Base-by-base conservation (phyloP, 108 stramenopile genomes). In the Heterococcus sp. region DNA sequence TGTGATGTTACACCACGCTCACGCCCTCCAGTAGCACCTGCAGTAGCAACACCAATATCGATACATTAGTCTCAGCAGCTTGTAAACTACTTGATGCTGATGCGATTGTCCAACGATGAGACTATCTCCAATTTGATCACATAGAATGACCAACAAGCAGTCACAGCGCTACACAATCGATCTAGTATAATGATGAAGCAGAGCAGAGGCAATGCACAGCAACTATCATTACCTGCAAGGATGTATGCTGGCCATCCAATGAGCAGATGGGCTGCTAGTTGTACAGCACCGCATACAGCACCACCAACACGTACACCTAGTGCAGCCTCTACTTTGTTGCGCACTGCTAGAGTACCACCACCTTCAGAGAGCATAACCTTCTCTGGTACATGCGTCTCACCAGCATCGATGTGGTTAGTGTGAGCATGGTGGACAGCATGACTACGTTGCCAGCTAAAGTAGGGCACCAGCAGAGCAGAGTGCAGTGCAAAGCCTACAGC, bases 351-450 rank as follows among this genome's bases (percentile, higher is more conserved):
- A 3, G 71, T n/a, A 29, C 78, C 78, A 3, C 46, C 46, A 21
- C 69, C 78, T 37, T 72, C 31, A 26, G 31, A 37, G 46, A 8
- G 46, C 14, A 14, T 8, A 28, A 34, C 74, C 58, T 65, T 32
- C 70, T 79, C 78, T 14, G 86, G 78, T 40, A 77, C 64, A 69
- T 85, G 87, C 34, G 87, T 94, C 88, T 98, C 98, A 38, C 95
- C 98, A 82, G 97, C 93, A 75, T 91, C 90, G 72, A 93, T 84
- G 72, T 95, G 94, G 84, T 96, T 96, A 39, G 95, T 96, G 40
- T 95, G 91, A 69, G 92, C 87, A 85, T 98, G 98, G 83, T 98
- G 98, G 89, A 95, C 93, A 76, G 93, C 96, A 82, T 98, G 98
- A 33, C 94, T 86, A 64, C 83, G 82, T 29, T 79, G 78, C 97